phyloP scores from a whole-genome alignment of 169 alveolate species.

The Cryptosporidium bovis region DNA sequence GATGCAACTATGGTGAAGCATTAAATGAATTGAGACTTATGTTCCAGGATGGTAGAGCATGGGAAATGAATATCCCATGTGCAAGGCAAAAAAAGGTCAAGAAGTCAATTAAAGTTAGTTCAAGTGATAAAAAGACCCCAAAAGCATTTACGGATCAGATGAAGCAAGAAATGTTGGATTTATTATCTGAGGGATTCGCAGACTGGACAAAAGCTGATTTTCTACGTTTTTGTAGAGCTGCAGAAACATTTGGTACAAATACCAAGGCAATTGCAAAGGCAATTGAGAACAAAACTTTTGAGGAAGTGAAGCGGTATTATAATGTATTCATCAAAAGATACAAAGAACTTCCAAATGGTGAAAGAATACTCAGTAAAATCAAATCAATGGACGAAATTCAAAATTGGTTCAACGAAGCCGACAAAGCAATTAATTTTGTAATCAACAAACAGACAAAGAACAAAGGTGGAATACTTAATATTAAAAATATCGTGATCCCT shows the following conservation, averaged over 20 bases:
- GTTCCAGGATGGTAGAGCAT: slow-evolving; percentile 72
- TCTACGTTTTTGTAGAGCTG: slow-evolving; percentile 80
- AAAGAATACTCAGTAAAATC: slow-evolving; percentile 36
- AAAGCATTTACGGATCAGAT: slow-evolving; percentile 34
- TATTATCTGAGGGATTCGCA: slow-evolving; percentile 83
- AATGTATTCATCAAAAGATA: slow-evolving; percentile 43
- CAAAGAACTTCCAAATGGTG: slow-evolving; percentile 50
- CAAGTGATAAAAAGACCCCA: slow-evolving; percentile 2
- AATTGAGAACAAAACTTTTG: slow-evolving; percentile 47
- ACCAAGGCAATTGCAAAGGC: slow-evolving; percentile 12
- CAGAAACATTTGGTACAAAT: slow-evolving; percentile 85
- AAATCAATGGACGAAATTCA: slow-evolving; percentile 49
- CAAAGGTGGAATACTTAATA: background rate
- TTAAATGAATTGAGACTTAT: slow-evolving; percentile 35
- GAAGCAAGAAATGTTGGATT: slow-evolving; percentile 64
- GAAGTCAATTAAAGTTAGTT: slow-evolving; percentile 55
- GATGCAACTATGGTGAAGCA: slow-evolving; percentile 65
- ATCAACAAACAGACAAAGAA: slow-evolving; percentile 34
- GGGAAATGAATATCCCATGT: slow-evolving; percentile 79
- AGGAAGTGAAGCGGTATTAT: slow-evolving; percentile 52
- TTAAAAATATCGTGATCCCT: slow-evolving; percentile 23
- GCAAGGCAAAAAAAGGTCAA: slow-evolving; percentile 81
- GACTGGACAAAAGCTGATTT: slow-evolving; percentile 88
- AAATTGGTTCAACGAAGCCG: slow-evolving; percentile 56
- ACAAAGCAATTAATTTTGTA: slow-evolving; percentile 37